phyloP scores from a whole-genome alignment of 2,329 filamentous ascomycete species.

The Boeremia exigua region DNA sequence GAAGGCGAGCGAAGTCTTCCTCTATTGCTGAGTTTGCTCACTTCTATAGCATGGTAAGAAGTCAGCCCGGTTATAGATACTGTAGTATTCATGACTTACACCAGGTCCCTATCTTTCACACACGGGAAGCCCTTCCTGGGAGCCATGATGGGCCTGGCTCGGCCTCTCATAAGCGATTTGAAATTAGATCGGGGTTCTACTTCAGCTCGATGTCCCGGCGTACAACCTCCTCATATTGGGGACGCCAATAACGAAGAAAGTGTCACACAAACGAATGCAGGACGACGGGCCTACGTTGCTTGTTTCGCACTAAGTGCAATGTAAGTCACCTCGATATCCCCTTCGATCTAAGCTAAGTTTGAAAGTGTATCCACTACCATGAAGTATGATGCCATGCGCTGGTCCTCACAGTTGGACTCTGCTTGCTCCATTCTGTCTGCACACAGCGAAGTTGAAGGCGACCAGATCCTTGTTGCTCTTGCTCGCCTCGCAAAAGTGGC shows the following conservation, averaged over 20 bases:
- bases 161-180: slow-evolving; percentile 27
- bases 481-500: slow-evolving; percentile 44
- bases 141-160: slow-evolving; percentile 20
- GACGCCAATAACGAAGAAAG: slow-evolving; percentile 1
- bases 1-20: slow-evolving; percentile 33
- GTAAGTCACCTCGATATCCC: slow-evolving; percentile 28
- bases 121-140: slow-evolving; percentile 28
- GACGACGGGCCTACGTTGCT: slow-evolving; percentile 57
- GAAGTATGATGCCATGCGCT: slow-evolving; percentile 57
- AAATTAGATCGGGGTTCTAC: slow-evolving; percentile 24
- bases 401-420: slow-evolving; percentile 66
- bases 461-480: slow-evolving; percentile 56
- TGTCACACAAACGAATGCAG: slow-evolving; percentile 53
- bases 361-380: slow-evolving; percentile 25
- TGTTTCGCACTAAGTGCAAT: slow-evolving; percentile 54
- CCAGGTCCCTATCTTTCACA: slow-evolving; percentile 26
- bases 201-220: slow-evolving; percentile 9
- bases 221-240: slow-evolving; percentile 13
- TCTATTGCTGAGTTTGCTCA: slow-evolving; percentile 27
- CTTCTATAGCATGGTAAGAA: slow-evolving; percentile 28
- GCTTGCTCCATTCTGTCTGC: slow-evolving; percentile 46
- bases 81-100: neutral
- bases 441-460: slow-evolving; percentile 55
- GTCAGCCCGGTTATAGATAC: neutral
- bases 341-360: neutral